Conservation (phyloP, 1,284 basidiomycete species). For the Apiotrichum akiyoshidainum region DNA sequence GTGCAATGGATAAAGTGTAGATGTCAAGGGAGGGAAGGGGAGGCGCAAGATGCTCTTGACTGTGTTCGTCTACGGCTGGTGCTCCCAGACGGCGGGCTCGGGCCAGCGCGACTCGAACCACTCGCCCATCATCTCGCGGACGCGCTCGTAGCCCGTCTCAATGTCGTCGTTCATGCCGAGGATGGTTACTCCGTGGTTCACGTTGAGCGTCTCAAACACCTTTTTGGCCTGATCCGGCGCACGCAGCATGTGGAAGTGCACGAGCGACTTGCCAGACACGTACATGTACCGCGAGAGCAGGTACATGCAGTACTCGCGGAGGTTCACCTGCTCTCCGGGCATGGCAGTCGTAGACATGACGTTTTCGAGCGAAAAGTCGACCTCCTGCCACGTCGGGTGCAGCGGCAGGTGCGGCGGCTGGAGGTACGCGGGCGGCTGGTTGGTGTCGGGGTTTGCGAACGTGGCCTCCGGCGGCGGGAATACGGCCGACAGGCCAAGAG, state of each 20-base stretch:
- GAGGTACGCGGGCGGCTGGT: conserved; percentile 20
- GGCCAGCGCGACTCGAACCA: conserved; percentile 47
- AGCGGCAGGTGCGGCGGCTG: conserved; percentile 53
- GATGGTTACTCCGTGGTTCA: conserved; percentile 23
- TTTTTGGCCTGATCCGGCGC: conserved; percentile 27
- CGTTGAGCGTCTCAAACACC: conserved; percentile 31
- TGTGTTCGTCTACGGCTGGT: neutral
- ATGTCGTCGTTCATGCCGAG: conserved; percentile 49
- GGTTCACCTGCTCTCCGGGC: conserved; percentile 41
- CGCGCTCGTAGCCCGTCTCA: conserved; percentile 33
- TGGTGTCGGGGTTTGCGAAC: conserved; percentile 14
- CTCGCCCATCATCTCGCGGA: conserved; percentile 28
- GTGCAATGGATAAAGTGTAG: too few relatives aligned
- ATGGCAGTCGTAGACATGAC: conserved; percentile 43
- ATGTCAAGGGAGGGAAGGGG: too few relatives aligned
- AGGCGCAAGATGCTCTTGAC: too few relatives aligned
- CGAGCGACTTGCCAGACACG: conserved; percentile 28
- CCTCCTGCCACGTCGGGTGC: conserved; percentile 50
- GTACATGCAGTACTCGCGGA: conserved; percentile 52
- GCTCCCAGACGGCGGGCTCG: conserved; percentile 41
- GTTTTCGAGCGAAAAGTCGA: conserved; percentile 51
- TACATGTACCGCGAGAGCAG: conserved; percentile 55
- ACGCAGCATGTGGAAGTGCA: conserved; percentile 46
- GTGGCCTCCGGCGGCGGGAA: conserved; percentile 47
- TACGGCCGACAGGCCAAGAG: conserved; percentile 54